These are phyloP conservation scores for Fraxinus nigra DNA, from an alignment of 305 asterid genomes.

Conservation along the genomic window DNA sequence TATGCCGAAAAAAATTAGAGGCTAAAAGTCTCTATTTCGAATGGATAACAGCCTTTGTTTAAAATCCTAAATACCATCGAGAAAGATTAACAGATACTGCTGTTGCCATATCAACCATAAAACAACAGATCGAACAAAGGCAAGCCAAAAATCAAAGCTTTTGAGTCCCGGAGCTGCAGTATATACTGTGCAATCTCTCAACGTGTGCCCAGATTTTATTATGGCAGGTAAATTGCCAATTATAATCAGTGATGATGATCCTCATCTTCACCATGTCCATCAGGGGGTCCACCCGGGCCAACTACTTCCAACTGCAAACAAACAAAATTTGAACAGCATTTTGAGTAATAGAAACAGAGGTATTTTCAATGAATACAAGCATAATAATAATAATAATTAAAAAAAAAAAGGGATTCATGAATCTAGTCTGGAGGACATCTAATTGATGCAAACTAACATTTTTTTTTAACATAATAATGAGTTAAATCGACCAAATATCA, in stretches of 20 bases:
- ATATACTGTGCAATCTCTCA: conserved; percentile 27
- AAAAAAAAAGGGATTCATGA: no score
- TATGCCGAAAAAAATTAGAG: conserved; percentile 16
- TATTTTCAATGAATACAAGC: not conserved
- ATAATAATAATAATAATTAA: no score
- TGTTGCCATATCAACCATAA: not conserved
- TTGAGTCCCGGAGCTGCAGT: conserved; percentile 31
- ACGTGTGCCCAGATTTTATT: conserved; percentile 48
- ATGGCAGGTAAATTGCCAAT: conserved; percentile 38
- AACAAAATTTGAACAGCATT: conserved; percentile 9
- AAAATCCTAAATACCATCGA: conserved; percentile 23
- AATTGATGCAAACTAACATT: not conserved
- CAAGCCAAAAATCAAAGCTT: conserved; percentile 31
- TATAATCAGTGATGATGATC: conserved; percentile 49
- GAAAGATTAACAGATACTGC: conserved; percentile 19
- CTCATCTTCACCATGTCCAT: conserved; percentile 66
- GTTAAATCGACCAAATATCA: not conserved
- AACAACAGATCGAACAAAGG: conserved; percentile 21
- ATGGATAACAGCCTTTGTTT: conserved; percentile 24
- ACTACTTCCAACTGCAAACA: conserved; percentile 79
- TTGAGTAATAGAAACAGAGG: not conserved
- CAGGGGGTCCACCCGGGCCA: conserved; percentile 92
- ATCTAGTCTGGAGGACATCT: not conserved
- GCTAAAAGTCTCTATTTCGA: conserved; percentile 21
- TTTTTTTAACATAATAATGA: not conserved